These are phyloP conservation scores for Neonectria sp. DNA, from an alignment of 2,329 filamentous ascomycete genomes.

Conservation along the genomic window DNA sequence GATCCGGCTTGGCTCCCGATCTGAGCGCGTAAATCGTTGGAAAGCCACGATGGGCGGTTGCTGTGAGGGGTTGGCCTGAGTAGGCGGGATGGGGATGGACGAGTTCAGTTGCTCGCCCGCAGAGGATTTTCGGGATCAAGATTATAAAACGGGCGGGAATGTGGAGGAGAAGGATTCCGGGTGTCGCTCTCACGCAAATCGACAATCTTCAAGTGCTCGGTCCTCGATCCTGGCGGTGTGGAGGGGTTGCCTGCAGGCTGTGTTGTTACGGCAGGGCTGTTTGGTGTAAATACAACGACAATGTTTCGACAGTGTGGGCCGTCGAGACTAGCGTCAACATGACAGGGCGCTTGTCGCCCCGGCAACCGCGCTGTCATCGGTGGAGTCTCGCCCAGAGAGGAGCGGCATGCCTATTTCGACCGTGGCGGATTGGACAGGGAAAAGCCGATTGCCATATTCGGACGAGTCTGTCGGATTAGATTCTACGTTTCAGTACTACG, in stretches of 20 bases:
- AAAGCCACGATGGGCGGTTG: slow-evolving; percentile 52
- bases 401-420: neutral
- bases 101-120: neutral
- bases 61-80: slow-evolving; percentile 28
- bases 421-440: neutral
- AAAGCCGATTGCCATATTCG: neutral
- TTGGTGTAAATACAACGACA: slow-evolving; percentile 41
- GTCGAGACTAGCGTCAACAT: slow-evolving; percentile 37
- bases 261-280: slow-evolving; percentile 36
- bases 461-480: neutral
- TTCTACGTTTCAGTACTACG: neutral
- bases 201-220: slow-evolving; percentile 30
- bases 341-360: slow-evolving; percentile 37
- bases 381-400: neutral
- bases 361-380: slow-evolving; percentile 37
- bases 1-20: slow-evolving; percentile 55
- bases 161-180: slow-evolving; percentile 3
- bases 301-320: slow-evolving; percentile 30
- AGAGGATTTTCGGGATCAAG: neutral
- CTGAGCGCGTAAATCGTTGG: slow-evolving; percentile 55
- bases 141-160: neutral
- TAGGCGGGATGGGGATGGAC: slow-evolving; percentile 17
- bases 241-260: slow-evolving; percentile 43
- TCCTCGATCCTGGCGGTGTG: slow-evolving; percentile 34
- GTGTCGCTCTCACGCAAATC: slow-evolving; percentile 18